Evolutionary conservation across 345 rosid species (phyloP), one percentile per base, ranked within the genome.

Genomic region (Citrus reticulata): DNA sequence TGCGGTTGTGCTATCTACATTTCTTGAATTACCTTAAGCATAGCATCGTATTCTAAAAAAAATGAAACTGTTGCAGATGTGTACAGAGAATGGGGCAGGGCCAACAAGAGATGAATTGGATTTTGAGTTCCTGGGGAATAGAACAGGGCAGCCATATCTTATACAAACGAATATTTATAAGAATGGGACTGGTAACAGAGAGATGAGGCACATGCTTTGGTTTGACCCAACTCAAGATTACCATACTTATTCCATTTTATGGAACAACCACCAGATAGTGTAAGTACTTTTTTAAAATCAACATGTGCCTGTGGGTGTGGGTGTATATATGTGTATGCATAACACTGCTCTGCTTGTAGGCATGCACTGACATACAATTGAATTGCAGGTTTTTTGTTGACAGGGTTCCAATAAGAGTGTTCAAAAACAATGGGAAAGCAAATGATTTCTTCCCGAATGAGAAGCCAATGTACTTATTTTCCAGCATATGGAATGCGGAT

Each of bases 401-500:
- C 49, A 83, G 77, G 81, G 95, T 96, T 10, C 94, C 99, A 5
- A 58, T 96, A 1, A 79, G 99, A 79, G 98, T 96, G 20, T 84
- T 42, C 85, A 94, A 90, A 83, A 96, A 94, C 97, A 93, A 93
- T 30, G 98, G 95, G 0, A 76, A 94, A 20, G 72, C 79, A n/a
- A 96, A 96, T 82, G 81, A 89, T 65, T 96, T 94, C 89, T 96
- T 94, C 84, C 99, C 99, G 3, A 86, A 93, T 69, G 94, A 91
- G 86, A 96, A 93, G 91, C 99, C 98, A 0, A 93, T 96, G 99
- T 93, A 89, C 89, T 84, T 96, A 46, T 96, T 94, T 85, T 96
- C 99, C 9, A 94, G 98, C 85, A 91, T 96, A 11, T 96, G 99
- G 98, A 94, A 94, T 80, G 99, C 98, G 0, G 99, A 96, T 40